Conservation (phyloP, 495 filamentous ascomycete species). For the Hypoxylon subgilvum region DNA sequence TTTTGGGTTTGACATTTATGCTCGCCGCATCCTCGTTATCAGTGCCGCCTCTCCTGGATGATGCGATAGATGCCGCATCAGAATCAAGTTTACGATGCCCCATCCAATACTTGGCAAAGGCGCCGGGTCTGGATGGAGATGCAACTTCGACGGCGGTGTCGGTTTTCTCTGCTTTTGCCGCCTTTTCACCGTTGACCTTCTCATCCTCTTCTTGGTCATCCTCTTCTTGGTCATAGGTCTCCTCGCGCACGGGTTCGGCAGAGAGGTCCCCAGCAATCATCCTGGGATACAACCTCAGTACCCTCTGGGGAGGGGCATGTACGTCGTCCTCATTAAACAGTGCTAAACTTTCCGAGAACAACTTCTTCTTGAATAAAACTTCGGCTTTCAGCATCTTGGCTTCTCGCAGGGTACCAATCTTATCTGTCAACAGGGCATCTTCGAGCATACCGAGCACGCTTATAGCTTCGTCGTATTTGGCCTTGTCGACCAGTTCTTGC, state of each 20-base stretch:
- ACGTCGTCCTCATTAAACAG: constrained; percentile 82
- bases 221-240: constrained; percentile 44
- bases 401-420: constrained; percentile 76
- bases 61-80: constrained; percentile 70
- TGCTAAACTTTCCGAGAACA: constrained; percentile 87
- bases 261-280: constrained; percentile 84
- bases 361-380: constrained; percentile 76
- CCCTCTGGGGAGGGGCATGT: constrained; percentile 84
- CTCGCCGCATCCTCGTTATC: constrained; percentile 59
- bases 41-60: constrained; percentile 51
- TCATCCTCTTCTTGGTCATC: constrained; percentile 58
- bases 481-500: constrained; percentile 76
- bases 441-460: constrained; percentile 88
- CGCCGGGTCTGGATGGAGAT: constrained; percentile 50
- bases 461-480: constrained; percentile 87
- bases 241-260: constrained; percentile 47
- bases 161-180: constrained; percentile 30
- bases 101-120: constrained; percentile 58
- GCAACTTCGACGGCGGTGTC: constrained; percentile 44
- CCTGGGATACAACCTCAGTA: constrained; percentile 83
- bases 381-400: constrained; percentile 92
- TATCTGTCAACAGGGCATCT: constrained; percentile 86
- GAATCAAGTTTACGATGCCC: constrained; percentile 61
- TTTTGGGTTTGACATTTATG: constrained; percentile 41
- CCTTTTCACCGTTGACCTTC: constrained; percentile 52